A percentile compares a stretch with the other conserved stretches of the same genome.
Conservation (phyloP, 306 rosid species). For the Luffa acutangula region DNA sequence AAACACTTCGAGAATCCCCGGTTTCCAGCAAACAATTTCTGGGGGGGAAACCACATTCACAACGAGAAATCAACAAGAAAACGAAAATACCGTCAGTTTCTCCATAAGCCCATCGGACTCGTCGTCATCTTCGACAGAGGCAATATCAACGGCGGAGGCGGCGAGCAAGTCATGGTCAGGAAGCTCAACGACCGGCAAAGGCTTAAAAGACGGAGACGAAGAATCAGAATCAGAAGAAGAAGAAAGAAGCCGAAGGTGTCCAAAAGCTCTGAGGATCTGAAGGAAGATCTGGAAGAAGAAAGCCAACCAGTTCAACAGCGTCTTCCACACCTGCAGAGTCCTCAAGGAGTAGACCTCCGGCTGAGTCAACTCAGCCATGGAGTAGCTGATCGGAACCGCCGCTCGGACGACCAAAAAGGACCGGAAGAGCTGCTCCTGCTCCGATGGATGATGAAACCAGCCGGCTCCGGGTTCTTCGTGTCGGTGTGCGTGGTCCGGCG, state of each 20-base stretch:
- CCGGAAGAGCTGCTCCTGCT: not conserved
- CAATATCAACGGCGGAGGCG: slow-evolving; percentile 43
- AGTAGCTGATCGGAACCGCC: not conserved
- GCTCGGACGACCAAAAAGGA: not conserved
- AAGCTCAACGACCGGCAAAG: slow-evolving; percentile 68
- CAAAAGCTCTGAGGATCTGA: slow-evolving; percentile 68
- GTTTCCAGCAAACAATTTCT: not conserved
- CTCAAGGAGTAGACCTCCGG: slow-evolving; percentile 57
- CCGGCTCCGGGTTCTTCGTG: not conserved
- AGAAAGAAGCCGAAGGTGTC: slow-evolving; percentile 74
- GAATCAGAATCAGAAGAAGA: slow-evolving; percentile 46
- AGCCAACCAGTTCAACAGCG: slow-evolving; percentile 66
- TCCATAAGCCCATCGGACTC: slow-evolving; percentile 17
- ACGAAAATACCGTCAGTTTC: slow-evolving; percentile 52
- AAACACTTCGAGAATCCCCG: not conserved
- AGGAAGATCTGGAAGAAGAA: slow-evolving; percentile 87
- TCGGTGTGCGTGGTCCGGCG: not conserved
- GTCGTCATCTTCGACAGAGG: slow-evolving; percentile 21
- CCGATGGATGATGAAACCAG: no score
- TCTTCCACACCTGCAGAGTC: slow-evolving; percentile 66
- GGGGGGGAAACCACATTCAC: not conserved
- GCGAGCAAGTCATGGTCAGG: slow-evolving; percentile 34
- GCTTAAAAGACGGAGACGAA: slow-evolving; percentile 48
- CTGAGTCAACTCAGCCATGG: slow-evolving; percentile 93
- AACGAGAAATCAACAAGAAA: not conserved